These are phyloP conservation scores for Daldinia decipiens DNA, from an alignment of 495 filamentous ascomycete genomes.

Conservation along the genomic window DNA sequence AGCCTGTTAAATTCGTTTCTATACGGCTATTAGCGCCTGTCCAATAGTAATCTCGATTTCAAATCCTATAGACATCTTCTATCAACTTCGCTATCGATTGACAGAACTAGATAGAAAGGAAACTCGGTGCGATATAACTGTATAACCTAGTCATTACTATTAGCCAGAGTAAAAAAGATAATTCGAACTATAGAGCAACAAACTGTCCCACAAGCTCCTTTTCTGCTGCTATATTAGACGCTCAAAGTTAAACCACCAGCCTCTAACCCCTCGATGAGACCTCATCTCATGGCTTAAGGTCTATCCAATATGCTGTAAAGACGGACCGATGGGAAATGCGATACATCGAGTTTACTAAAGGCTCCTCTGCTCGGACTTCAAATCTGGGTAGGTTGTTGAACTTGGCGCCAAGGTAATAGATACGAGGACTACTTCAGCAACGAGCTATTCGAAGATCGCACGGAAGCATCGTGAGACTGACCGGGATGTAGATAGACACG, in stretches of 20 bases:
- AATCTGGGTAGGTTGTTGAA: slow-evolving; percentile 5
- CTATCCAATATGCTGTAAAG: slow-evolving; percentile 9
- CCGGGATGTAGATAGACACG: not conserved
- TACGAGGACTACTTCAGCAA: not conserved
- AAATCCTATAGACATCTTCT: slow-evolving; percentile 7
- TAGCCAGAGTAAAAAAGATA: not conserved
- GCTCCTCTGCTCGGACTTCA: slow-evolving; percentile 12
- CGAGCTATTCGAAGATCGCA: not conserved
- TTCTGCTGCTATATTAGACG: not conserved
- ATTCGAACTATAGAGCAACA: not conserved
- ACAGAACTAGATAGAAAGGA: not conserved
- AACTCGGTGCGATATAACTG: too few relatives aligned
- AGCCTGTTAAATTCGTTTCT: not conserved
- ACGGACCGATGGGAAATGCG: slow-evolving; percentile 31
- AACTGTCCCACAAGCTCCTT: not conserved
- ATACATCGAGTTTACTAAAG: slow-evolving; percentile 26
- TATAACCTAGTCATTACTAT: too few relatives aligned
- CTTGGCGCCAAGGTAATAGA: slow-evolving; percentile 17
- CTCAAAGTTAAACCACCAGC: not conserved
- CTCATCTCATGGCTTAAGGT: slow-evolving; percentile 14
- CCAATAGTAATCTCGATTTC: slow-evolving; percentile 3
- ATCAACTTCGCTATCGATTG: not conserved
- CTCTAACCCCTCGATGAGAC: not conserved
- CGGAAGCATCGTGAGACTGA: not conserved
- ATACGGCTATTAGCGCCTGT: slow-evolving; percentile 3